These are phyloP conservation scores for Hypocreales sp. DNA, from an alignment of 2,329 filamentous ascomycete species.

Conservation along the genomic window DNA sequence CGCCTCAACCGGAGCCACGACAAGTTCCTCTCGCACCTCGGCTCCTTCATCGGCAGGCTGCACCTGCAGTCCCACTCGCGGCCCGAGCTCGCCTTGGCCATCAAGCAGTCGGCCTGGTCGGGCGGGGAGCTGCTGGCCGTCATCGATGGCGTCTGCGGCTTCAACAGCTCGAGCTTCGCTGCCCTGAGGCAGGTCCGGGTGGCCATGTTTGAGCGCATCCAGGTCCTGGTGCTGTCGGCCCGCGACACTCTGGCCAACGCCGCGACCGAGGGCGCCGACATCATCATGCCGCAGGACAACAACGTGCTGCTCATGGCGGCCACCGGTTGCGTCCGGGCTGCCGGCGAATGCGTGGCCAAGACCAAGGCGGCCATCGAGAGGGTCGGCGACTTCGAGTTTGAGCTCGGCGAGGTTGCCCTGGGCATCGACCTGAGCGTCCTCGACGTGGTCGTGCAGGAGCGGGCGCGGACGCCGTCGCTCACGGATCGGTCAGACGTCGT, in stretches of 20 bases:
- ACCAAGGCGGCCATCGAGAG: conserved; percentile 73
- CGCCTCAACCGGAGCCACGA: conserved; percentile 70
- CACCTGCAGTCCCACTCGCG: conserved; percentile 88
- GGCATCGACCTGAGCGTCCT: conserved; percentile 40
- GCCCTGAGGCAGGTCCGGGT: conserved; percentile 53
- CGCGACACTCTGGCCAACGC: conserved; percentile 60
- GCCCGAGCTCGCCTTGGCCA: conserved; percentile 65
- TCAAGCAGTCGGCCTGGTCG: conserved; percentile 69
- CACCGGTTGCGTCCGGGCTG: conserved; percentile 75
- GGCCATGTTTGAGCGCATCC: conserved; percentile 65
- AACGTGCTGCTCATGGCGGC: conserved; percentile 61
- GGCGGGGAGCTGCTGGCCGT: conserved; percentile 67
- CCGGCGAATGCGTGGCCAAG: conserved; percentile 81
- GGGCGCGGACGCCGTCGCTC: conserved; percentile 14
- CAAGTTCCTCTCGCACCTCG: conserved; percentile 76
- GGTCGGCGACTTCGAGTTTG: conserved; percentile 82
- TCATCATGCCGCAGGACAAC: conserved; percentile 70
- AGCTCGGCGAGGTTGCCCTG: conserved; percentile 44
- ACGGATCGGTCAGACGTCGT: conserved; percentile 19
- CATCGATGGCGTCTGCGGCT: conserved; percentile 67
- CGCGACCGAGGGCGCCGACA: conserved; percentile 55
- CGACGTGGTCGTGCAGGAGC: conserved; percentile 23
- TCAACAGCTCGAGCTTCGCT: conserved; percentile 53
- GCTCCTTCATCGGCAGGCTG: conserved; percentile 78
- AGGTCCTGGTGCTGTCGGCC: conserved; percentile 66